These are phyloP conservation scores for Heliamphora pulchella DNA, from an alignment of 179 eudicot species.

Conservation along the genomic window DNA sequence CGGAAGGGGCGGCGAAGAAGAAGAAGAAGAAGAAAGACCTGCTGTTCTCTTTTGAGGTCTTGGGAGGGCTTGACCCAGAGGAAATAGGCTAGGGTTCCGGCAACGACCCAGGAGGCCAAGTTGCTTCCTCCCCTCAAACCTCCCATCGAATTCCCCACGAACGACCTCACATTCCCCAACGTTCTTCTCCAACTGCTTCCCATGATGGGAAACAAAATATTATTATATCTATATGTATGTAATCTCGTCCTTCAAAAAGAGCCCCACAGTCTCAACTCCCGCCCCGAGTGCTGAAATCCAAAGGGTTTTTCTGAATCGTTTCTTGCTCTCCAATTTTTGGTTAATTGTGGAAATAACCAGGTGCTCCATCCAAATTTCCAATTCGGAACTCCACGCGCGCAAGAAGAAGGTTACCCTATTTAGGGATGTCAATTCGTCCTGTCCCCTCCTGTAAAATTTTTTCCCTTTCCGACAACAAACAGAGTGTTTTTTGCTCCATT, in stretches of 20 bases:
- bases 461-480: too few relatives aligned
- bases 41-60: conserved; percentile 57
- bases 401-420: too few relatives aligned
- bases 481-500: too few relatives aligned
- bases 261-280: neutral
- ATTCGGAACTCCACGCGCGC: too few relatives aligned
- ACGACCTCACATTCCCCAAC: conserved; percentile 49
- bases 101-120: conserved; percentile 77
- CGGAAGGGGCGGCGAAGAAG: neutral
- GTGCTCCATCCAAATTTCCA: too few relatives aligned
- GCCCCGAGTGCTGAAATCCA: neutral
- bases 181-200: conserved; percentile 37
- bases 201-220: conserved; percentile 8
- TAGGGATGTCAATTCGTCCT: too few relatives aligned
- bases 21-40: conserved; percentile 22
- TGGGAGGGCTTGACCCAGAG: conserved; percentile 82
- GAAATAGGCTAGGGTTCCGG: conserved; percentile 76
- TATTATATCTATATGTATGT: neutral
- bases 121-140: conserved; percentile 66
- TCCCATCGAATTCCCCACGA: conserved; percentile 72
- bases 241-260: neutral
- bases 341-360: too few relatives aligned
- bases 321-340: neutral
- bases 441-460: too few relatives aligned
- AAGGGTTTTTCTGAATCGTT: neutral